Evolutionary conservation across 305 asterid genomes (phyloP), one percentile per base, ranked within the genome.

Genomic region (Rubia peregrina): DNA sequence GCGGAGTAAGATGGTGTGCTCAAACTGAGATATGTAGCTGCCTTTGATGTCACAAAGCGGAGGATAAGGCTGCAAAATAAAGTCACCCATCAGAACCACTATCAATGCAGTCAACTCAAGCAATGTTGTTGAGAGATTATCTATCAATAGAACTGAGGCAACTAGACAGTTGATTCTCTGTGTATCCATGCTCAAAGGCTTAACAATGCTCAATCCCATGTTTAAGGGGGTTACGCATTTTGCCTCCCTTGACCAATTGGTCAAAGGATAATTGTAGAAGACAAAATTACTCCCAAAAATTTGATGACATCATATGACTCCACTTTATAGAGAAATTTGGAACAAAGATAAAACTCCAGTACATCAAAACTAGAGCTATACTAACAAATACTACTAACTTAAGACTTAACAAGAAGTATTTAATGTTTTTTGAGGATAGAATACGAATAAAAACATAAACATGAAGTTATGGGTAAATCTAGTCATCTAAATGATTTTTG

Each of bases 1-100:
- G 71, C 96, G 98, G 60, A 94, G 97, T 78, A 94, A 85, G 79
- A 94, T 91, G 55, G 98, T 94, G 66, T 94, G 97, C 90, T 94
- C 99, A 19, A 87, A 88, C 76, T 94, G 99, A 66, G 97, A 89
- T 68, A 94, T 92, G 38, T 91, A 91, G 85, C 99, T 88, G 63
- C 99, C 97, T 80, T 88, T 94, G 60, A 73, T 61, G 81, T 94
- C 99, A 69, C 99, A 94, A 11, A 94, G 90, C 26, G 99, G 99
- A 79, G 99, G 99, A 56, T 79, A 89, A 17, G 97, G 89, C 99
- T 94, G 90, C 84, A 76, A 64, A 21, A 69, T 16, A 46, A 69
- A 40, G 21, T 3, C 22, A 6, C 21, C 73, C 61, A 10, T 73
- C 26, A 72, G n/a, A 11, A 22, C 3, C 36, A 49, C 51, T 44